Percentiles rank a stretch among this genome's conserved stretches.
phyloP scores from a whole-genome alignment of 2,329 filamentous ascomycete species.

The Saccharata proteae region DNA sequence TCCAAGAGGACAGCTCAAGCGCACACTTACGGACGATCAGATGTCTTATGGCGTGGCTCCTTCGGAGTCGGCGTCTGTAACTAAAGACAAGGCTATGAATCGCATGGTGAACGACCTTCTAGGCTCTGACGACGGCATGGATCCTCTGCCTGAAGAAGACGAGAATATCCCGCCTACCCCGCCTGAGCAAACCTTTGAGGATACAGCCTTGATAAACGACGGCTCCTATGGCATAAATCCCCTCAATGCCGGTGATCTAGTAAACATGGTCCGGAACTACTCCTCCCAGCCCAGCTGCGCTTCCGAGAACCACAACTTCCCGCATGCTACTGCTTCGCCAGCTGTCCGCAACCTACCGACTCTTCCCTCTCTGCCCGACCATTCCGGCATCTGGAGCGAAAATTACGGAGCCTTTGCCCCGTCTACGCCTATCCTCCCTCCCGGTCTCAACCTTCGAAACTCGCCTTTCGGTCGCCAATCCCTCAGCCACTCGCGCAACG shows the following conservation, averaged over 20 bases:
- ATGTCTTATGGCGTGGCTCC: constrained; percentile 21
- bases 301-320: constrained; percentile 14
- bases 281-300: constrained; percentile 14
- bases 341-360: constrained; percentile 22
- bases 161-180: constrained; percentile 34
- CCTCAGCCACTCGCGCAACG: constrained; percentile 26
- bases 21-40: constrained; percentile 19
- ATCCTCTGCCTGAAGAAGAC: constrained; percentile 29
- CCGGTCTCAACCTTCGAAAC: constrained; percentile 2
- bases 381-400: constrained; percentile 25
- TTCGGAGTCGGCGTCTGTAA: constrained; percentile 38
- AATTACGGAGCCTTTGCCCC: constrained; percentile 17
- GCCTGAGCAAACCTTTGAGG: constrained; percentile 33
- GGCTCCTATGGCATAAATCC: constrained; percentile 17
- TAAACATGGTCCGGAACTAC: constrained; percentile 25
- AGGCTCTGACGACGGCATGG: constrained; percentile 27
- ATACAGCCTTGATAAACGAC: constrained; percentile 23
- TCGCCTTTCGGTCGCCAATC: constrained; percentile 3
- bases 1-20: too few species aligned
- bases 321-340: constrained; percentile 23
- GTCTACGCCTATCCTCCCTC: constrained; percentile 17
- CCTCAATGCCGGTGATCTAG: constrained; percentile 24
- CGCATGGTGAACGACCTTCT: constrained; percentile 49
- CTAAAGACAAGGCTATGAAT: constrained; percentile 38
- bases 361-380: constrained; percentile 25